These are phyloP conservation scores for Pholiota conissans DNA, from an alignment of 768 basidiomycete species.

Conservation along the genomic window DNA sequence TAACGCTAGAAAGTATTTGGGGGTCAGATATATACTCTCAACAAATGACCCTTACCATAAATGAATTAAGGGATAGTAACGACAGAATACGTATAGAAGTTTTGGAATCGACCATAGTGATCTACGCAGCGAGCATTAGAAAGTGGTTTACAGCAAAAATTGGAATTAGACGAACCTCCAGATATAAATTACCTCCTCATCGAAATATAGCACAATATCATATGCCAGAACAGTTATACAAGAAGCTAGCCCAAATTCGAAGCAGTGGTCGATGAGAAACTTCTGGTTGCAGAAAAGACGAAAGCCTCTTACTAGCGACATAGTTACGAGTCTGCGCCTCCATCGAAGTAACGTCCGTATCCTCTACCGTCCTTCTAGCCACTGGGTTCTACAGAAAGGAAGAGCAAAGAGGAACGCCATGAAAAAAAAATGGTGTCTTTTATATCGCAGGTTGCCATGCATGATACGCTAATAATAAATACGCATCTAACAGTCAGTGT, in stretches of 20 bases:
- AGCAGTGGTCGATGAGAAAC: too few species aligned
- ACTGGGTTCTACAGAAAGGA: too few species aligned
- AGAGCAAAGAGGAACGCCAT: neutral
- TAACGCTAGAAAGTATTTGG: neutral
- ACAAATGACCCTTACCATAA: neutral
- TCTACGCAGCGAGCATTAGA: neutral
- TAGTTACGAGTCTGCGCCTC: neutral
- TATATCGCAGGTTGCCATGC: neutral
- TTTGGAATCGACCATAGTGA: neutral
- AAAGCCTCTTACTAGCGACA: neutral
- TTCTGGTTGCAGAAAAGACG: neutral
- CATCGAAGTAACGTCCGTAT: neutral
- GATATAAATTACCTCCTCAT: neutral
- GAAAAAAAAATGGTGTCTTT: neutral
- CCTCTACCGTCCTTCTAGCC: too few species aligned
- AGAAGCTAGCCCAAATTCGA: too few species aligned
- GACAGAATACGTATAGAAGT: neutral
- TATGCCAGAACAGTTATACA: too few species aligned
- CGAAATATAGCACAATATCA: neutral
- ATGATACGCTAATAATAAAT: neutral
- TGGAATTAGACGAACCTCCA: neutral
- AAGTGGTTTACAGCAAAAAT: too few species aligned
- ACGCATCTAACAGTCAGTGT: neutral
- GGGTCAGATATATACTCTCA: neutral
- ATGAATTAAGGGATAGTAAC: neutral